Evolutionary conservation across 768 basidiomycete species (phyloP), one percentile per base, ranked within the genome.

Genomic region (Glaciozyma martinii): DNA sequence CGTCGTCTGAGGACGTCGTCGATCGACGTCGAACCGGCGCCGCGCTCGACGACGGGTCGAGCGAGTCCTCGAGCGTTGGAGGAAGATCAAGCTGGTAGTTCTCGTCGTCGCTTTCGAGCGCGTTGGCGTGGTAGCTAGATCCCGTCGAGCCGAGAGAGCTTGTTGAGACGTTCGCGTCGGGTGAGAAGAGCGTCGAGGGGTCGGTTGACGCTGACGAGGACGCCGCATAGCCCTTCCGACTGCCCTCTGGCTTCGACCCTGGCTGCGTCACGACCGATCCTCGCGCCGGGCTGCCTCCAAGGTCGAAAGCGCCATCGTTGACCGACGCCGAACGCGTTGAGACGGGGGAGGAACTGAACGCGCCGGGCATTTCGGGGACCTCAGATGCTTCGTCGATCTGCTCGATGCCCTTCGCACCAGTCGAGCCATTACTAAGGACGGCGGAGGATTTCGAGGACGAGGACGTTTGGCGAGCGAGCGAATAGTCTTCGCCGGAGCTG

Each of bases 61-160:
- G 40, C 25, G 29, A 27, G 4, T 37, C 23, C n/a, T 27, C 27
- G 12, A 15, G 43, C 27, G 49, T 27, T n/a, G 30, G 16, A 23
- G 30, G 30, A 12, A 46, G 9, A 23, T 59, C 57, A 30, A 49
- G 44, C 23, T 56, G 53, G 42, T 54, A 30, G 29, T 47, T 46
- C 19, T 40, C 49, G 30, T 29, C 52, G 18, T 12, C 47, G 16
- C 18, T 16, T 16, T 6, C 29, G 7, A 23, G 18, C 47, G 37
- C 58, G 7, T 32, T 44, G 15, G 56, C 67, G 57, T 65, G 67
- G 47, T 65, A 68, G 53, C 67, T 68, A 43, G 67, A 68, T 3
- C 67, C 67, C 1, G 33, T 55, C 56, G 63, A 64, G 43, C 37
- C 40, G n/a, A 30, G 7, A 33, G 23, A 37, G 21, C 60, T 59